Base-by-base conservation (phyloP, 441 rosid species). In the Corymbia calophylla region DNA sequence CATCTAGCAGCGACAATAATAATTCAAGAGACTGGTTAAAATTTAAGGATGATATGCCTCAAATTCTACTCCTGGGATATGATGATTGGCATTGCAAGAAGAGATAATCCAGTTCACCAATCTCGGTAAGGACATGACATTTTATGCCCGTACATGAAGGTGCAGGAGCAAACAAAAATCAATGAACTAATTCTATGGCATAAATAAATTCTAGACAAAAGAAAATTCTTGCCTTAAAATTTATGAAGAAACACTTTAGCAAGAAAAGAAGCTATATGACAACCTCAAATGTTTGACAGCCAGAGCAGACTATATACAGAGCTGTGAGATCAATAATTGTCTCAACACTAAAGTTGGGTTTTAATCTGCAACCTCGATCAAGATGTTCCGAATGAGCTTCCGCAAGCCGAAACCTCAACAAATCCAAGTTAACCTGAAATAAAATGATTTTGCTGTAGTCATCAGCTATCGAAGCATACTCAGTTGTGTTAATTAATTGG, bases 351-450 rank as follows among this genome's bases (percentile, higher is more conserved):
- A 96, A 98, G 89, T 91, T 87, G 54, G 99, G 99, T 93, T 95
- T 96, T 91, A 89, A 91, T 91, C 93, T 93, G 90, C 99, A 97
- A 80, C 98, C 98, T 55, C 92, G 93, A 87, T 95, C 95, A 18
- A 96, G 93, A 91, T 98, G 99, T 86, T 97, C 96, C 7, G 87
- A 84, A 84, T 95, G 98, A 3, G 92, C 96, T 91, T 94, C 97
- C 1, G 95, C 99, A 66, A 98, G 94, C 80, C 95, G 94, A 84
- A 89, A 88, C 88, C 92, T 94, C 91, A 97, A 47, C 58, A 86
- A 90, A 39, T 92, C 95, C 90, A 97, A 90, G 90, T 92, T 95
- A 89, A 96, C 92, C 99, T 97, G 95, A 90, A 92, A 90, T 9
- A 86, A 23, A n/a, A 49, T 53, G 60, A 88, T 86, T 73, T 70